These are phyloP conservation scores for Puccinia coronata DNA, from an alignment of 1,284 basidiomycete genomes.

Conservation along the genomic window DNA sequence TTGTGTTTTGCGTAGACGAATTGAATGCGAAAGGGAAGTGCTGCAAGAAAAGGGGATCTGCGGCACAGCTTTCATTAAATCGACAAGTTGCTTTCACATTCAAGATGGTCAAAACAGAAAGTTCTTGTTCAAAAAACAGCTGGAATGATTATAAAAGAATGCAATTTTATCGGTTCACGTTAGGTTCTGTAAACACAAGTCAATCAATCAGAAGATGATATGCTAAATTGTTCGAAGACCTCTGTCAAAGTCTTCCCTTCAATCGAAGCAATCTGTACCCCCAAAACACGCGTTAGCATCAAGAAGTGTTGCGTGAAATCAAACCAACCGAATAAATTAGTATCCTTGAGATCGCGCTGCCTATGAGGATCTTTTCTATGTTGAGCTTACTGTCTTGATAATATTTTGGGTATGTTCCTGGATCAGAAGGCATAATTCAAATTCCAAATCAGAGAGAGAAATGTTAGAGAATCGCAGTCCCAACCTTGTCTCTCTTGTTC, in stretches of 20 bases:
- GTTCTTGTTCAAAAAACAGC: too few species aligned
- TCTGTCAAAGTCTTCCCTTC: neutral
- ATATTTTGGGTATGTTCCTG: slow-evolving; percentile 32
- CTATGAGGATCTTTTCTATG: neutral
- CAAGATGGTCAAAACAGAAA: neutral
- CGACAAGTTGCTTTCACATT: neutral
- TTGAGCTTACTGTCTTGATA: neutral
- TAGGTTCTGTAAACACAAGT: neutral
- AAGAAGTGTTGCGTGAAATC: neutral
- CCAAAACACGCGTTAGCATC: too few species aligned
- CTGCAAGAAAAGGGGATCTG: neutral
- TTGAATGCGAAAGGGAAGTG: neutral
- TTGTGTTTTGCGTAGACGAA: neutral
- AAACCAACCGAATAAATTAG: too few species aligned
- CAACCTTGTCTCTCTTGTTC: too few species aligned
- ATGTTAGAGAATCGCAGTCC: neutral
- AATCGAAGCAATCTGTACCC: neutral
- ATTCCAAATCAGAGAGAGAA: neutral
- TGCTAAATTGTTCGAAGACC: slow-evolving; percentile 3
- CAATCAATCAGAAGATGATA: slow-evolving; percentile 3
- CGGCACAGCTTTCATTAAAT: neutral
- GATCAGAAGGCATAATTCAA: neutral
- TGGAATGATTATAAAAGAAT: too few species aligned
- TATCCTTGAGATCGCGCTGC: too few species aligned
- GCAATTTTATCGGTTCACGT: neutral